Conservation (phyloP, 2,329 filamentous ascomycete genomes). For the Calonectria naviculata region DNA sequence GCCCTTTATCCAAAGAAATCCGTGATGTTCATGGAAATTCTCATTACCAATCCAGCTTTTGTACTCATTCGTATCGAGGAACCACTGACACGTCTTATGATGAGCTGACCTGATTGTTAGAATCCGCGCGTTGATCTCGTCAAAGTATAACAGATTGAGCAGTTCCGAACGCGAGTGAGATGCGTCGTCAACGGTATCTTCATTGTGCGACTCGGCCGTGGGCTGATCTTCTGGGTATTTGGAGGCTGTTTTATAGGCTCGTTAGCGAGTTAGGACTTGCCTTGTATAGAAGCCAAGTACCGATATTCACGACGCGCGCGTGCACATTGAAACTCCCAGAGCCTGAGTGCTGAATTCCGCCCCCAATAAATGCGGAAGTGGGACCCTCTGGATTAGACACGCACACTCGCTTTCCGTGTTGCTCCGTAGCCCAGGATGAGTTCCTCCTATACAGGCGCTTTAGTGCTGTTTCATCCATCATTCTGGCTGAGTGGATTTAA, state of each 20-base stretch:
- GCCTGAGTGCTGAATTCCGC: not conserved
- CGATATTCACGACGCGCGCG: not conserved
- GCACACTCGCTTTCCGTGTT: not conserved
- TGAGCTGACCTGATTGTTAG: not conserved
- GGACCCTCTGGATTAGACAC: not conserved
- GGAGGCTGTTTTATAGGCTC: not conserved
- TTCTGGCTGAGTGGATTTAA: not conserved
- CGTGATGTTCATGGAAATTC: constrained; percentile 19
- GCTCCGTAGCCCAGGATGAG: not conserved
- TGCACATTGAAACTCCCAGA: not conserved
- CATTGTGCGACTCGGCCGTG: not conserved
- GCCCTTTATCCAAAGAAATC: constrained; percentile 59
- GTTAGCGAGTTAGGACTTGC: not conserved
- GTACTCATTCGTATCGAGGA: not conserved
- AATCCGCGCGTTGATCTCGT: not conserved
- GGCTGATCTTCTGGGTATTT: not conserved
- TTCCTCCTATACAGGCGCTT: not conserved
- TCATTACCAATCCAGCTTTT: not conserved
- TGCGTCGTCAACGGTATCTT: not conserved
- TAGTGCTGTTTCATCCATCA: not conserved
- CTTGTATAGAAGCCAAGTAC: not conserved
- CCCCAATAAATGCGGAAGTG: not conserved
- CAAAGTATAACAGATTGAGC: not conserved
- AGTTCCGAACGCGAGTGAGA: not conserved
- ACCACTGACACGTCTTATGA: not conserved